Conservation (phyloP, 2,329 filamentous ascomycete genomes). For the Elsinoe necatrix region DNA sequence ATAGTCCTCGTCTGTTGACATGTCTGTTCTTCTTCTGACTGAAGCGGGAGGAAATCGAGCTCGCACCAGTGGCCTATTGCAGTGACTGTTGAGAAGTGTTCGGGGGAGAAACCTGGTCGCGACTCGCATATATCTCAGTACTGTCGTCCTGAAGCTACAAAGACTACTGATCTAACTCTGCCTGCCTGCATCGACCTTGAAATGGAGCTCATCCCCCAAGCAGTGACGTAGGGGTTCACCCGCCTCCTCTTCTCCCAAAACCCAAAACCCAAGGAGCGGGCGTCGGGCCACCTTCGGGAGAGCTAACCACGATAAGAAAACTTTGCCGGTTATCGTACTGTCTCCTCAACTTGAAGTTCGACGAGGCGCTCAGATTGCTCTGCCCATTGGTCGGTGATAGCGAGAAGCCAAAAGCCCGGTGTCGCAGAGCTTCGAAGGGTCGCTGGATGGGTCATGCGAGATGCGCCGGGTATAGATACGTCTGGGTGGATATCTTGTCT, state of each 20-base stretch:
- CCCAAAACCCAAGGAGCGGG: neutral
- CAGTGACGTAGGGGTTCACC: neutral
- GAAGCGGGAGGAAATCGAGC: too few species aligned
- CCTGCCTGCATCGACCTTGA: neutral
- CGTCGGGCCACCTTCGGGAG: neutral
- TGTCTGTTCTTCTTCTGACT: constrained; percentile 29
- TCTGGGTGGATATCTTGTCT: neutral
- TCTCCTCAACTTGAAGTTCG: neutral
- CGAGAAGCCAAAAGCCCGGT: neutral
- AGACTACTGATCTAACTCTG: neutral
- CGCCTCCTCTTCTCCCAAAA: neutral
- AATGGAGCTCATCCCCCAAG: neutral
- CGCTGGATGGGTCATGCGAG: neutral
- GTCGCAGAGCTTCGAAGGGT: neutral
- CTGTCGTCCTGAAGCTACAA: neutral
- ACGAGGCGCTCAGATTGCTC: neutral
- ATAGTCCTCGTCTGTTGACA: constrained; percentile 76
- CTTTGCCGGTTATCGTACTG: neutral
- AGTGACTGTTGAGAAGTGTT: neutral
- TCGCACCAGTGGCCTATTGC: neutral
- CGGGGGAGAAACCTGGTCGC: neutral
- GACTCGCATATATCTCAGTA: neutral
- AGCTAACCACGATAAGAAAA: neutral
- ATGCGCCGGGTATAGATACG: neutral
- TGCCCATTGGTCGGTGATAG: constrained; percentile 6